Evolutionary conservation across 2,329 filamentous ascomycete genomes (phyloP).

Genomic region (Fusarium citri): DNA sequence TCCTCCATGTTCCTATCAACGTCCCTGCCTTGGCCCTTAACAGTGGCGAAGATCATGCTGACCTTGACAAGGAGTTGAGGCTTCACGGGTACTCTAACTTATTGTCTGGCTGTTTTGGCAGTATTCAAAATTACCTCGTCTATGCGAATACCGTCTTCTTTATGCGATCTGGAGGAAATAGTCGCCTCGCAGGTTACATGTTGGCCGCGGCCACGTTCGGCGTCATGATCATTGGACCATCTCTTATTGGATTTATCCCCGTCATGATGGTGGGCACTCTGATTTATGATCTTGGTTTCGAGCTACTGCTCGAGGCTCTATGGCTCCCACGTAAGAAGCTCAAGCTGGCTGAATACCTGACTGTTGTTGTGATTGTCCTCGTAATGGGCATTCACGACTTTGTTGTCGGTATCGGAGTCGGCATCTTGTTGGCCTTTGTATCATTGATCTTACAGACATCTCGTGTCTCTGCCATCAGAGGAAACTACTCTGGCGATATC

Average conservation of each 20-base stretch:
- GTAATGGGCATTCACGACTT: constrained; percentile 99
- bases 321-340: constrained; percentile 90
- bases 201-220: constrained; percentile 83
- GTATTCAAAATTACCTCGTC: constrained; percentile 96
- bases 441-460: constrained; percentile 94
- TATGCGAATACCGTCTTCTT: constrained; percentile 99
- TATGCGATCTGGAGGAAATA: constrained; percentile 90
- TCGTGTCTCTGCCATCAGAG: constrained; percentile 86
- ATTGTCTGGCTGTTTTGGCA: constrained; percentile 85
- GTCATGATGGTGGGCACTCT: constrained; percentile 96
- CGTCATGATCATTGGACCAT: constrained; percentile 86
- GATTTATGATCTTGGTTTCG: constrained; percentile 95
- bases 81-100: constrained; percentile 95
- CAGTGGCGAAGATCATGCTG: constrained; percentile 90
- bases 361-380: constrained; percentile 87
- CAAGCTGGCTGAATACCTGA: constrained; percentile 87
- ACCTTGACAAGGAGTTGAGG: constrained; percentile 90
- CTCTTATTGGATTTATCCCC: constrained; percentile 92
- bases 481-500: constrained; percentile 88
- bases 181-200: constrained; percentile 85
- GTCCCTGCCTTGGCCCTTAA: constrained; percentile 92
- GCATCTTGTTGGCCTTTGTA: constrained; percentile 90
- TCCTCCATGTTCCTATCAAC: constrained; percentile 97
- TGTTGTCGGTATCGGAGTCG: constrained; percentile 91
- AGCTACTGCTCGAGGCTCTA: constrained; percentile 88